Conservation (phyloP, 2,329 filamentous ascomycete genomes). For the Phyllosticta citriasiana region DNA sequence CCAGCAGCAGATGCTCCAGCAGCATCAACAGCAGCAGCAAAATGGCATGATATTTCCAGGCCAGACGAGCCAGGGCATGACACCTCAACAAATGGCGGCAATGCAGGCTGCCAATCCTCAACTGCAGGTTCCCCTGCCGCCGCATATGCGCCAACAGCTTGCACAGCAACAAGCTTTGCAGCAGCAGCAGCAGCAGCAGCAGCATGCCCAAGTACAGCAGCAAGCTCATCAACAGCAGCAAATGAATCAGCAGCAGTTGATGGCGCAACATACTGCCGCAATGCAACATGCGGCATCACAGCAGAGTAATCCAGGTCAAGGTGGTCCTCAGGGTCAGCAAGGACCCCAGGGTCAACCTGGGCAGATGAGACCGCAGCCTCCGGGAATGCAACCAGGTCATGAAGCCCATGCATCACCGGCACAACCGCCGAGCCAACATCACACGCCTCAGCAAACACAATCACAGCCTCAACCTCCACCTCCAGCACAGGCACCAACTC, state of each 20-base stretch:
- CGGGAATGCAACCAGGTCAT: conserved; percentile 22
- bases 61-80: conserved; percentile 44
- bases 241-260: conserved; percentile 30
- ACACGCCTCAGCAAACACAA: conserved; percentile 30
- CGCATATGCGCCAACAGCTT: conserved; percentile 22
- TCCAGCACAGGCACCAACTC: conserved; percentile 17
- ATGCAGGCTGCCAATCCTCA: conserved; percentile 31
- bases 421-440: conserved; percentile 25
- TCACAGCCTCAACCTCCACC: conserved; percentile 21
- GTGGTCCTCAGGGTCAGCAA: conserved; percentile 28
- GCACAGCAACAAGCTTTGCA: conserved; percentile 26
- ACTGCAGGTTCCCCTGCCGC: conserved; percentile 36
- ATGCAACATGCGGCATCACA: conserved; percentile 42
- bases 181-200: conserved; percentile 34
- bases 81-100: conserved; percentile 42
- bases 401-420: conserved; percentile 31
- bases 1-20: conserved; percentile 41
- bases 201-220: conserved; percentile 22
- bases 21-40: conserved; percentile 44
- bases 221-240: conserved; percentile 23
- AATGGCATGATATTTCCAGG: conserved; percentile 44
- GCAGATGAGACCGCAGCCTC: conserved; percentile 28
- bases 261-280: conserved; percentile 28
- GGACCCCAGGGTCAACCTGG: conserved; percentile 23
- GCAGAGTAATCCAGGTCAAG: conserved; percentile 38